Base-by-base conservation (phyloP, 345 rosid species). In the Bruguiera parviflora region DNA sequence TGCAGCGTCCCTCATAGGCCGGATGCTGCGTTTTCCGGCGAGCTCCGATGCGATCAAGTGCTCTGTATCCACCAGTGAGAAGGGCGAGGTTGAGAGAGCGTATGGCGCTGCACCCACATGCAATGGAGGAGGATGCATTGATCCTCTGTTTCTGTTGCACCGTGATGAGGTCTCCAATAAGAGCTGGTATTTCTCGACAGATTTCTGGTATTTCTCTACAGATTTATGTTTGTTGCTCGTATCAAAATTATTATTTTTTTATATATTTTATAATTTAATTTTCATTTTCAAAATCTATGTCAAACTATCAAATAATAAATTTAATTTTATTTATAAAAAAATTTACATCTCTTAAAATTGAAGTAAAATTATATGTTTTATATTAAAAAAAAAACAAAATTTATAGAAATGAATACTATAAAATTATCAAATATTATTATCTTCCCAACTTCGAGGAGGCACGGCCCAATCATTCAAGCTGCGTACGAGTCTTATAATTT, bases 21-120 rank as follows among this genome's bases (percentile, higher is more conserved):
- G 85, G 25, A 78, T 86, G 77, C 77, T 88, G 58, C 74, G 86
- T 21, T 71, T 81, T 25, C 69, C 84, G 27, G 88, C 86, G 2
- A 81, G 86, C 75, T 71, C 78, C 60, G 80, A 79, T 52, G 70
- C 85, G 61, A 76, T 85, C 15, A 31, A 29, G 16, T 71, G 65
- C 39, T 39, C 62, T 7, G 29, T 35, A 11, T 24, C 24, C 53
- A 22, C 22, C 10, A 53, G 21, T 33, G 33, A 53, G 19, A 69
- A 25, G 22, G 80, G 75, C 19, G 72, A 67, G 25, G 32, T 68
- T 20, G 80, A 70, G 75, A 78, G 79, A 11, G 60, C 70, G 7
- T 89, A 82, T 16, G 72, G 66, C 31, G 82, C 79, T 0, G 78
- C 73, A 29, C 80, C 92, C 1, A 65, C 78, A 10, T 85, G 87